phyloP scores from a whole-genome alignment of 2,329 filamentous ascomycete genomes.

The Cercospora brassicicola region DNA sequence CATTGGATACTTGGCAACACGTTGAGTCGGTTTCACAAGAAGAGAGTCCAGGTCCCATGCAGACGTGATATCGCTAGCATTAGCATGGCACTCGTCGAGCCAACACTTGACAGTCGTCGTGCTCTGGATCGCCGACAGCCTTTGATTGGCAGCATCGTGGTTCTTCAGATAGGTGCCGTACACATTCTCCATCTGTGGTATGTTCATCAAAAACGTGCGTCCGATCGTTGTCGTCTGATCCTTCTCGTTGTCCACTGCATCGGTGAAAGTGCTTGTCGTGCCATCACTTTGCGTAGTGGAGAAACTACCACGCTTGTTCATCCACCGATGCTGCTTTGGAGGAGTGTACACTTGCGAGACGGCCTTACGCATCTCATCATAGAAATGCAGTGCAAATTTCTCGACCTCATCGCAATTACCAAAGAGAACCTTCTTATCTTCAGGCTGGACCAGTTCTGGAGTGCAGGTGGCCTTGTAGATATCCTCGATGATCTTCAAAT shows the following conservation, averaged over 20 bases:
- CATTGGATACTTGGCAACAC: conserved; percentile 89
- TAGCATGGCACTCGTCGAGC: conserved; percentile 89
- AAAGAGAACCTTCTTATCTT: conserved; percentile 88
- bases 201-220: conserved; percentile 57
- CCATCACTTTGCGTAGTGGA: conserved; percentile 46
- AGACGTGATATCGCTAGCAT: conserved; percentile 85
- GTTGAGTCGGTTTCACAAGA: conserved; percentile 95
- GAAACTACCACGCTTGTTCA: conserved; percentile 53
- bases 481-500: conserved; percentile 96
- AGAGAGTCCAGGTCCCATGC: conserved; percentile 95
- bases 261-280: conserved; percentile 36
- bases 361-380: conserved; percentile 76
- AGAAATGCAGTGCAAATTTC: conserved; percentile 77
- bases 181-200: conserved; percentile 62
- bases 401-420: conserved; percentile 91
- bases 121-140: conserved; percentile 56
- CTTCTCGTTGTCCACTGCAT: conserved; percentile 52
- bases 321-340: conserved; percentile 55
- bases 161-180: conserved; percentile 67
- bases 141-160: conserved; percentile 63
- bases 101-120: conserved; percentile 70
- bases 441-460: conserved; percentile 73
- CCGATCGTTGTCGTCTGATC: conserved; percentile 61
- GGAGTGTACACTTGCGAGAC: conserved; percentile 77
- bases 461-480: conserved; percentile 85